These are phyloP conservation scores for Tremella yokohamensis DNA, from an alignment of 768 basidiomycete genomes.

Conservation along the genomic window DNA sequence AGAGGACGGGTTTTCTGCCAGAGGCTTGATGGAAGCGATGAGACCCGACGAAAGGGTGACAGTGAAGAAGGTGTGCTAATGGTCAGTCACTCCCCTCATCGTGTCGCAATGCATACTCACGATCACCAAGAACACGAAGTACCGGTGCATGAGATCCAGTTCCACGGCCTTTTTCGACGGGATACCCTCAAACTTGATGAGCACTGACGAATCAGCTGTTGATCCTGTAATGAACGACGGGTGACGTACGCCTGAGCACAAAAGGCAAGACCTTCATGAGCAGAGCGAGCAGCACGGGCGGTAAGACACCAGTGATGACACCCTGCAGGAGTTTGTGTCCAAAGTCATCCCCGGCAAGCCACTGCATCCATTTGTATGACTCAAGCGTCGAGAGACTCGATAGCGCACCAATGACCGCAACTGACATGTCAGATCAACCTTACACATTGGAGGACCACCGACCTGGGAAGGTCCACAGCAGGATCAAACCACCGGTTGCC, in stretches of 20 bases:
- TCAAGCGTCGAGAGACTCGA: constrained; percentile 71
- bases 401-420: constrained; percentile 77
- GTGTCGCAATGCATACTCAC: constrained; percentile 56
- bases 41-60: constrained; percentile 82
- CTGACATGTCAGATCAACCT: constrained; percentile 44
- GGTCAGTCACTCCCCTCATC: constrained; percentile 3
- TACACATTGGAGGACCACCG: constrained; percentile 29
- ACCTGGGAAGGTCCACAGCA: constrained; percentile 85
- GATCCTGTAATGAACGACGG: no score
- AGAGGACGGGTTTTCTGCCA: constrained; percentile 66
- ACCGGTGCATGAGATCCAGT: constrained; percentile 85
- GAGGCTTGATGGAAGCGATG: constrained; percentile 62
- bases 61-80: constrained; percentile 86
- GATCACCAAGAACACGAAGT: constrained; percentile 85
- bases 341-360: constrained; percentile 55
- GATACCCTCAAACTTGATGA: constrained; percentile 84
- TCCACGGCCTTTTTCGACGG: constrained; percentile 79
- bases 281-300: constrained; percentile 79
- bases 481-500: constrained; percentile 71
- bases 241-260: constrained; percentile 64
- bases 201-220: constrained; percentile 51
- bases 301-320: constrained; percentile 82
- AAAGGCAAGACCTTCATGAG: constrained; percentile 87
- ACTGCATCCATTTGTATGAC: constrained; percentile 68
- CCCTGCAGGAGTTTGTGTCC: constrained; percentile 59